phyloP scores from a whole-genome alignment of 2,329 filamentous ascomycete species.

The Trichoderma breve region DNA sequence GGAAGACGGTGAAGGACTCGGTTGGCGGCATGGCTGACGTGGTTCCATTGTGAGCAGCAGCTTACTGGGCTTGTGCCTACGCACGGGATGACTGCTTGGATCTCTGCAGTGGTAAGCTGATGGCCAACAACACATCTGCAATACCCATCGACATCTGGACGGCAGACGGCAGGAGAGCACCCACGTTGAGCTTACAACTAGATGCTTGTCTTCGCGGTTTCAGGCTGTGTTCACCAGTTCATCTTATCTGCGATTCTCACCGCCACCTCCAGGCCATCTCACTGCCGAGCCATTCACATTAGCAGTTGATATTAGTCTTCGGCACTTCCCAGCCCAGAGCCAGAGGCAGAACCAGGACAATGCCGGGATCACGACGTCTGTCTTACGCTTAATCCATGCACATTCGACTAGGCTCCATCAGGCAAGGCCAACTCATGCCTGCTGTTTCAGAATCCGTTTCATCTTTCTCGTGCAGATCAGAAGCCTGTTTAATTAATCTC shows the following conservation, averaged over 20 bases:
- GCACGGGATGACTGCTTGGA: background rate
- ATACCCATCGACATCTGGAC: background rate
- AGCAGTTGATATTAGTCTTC: background rate
- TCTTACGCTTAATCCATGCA: background rate
- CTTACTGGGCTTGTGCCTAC: background rate
- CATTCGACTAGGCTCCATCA: background rate
- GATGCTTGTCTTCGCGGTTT: background rate
- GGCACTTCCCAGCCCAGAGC: background rate
- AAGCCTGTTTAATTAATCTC: conserved; percentile 1
- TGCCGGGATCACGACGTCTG: background rate
- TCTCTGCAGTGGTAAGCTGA: background rate
- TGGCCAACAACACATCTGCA: background rate
- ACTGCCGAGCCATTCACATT: background rate
- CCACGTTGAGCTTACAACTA: background rate
- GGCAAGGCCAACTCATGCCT: conserved; percentile 2
- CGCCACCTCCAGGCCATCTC: background rate
- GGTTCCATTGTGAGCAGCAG: background rate
- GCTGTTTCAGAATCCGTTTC: conserved; percentile 17
- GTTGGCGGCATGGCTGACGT: background rate
- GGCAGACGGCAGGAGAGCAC: too few species aligned
- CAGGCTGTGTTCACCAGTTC: background rate
- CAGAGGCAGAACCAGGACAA: background rate
- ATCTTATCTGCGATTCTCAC: background rate
- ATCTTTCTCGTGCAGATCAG: conserved; percentile 6
- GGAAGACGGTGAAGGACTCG: background rate